Percentiles rank a stretch among this genome's conserved stretches.
Evolutionary conservation across 2,329 filamentous ascomycete species (phyloP).

Genomic region (Alternaria arborescens): DNA sequence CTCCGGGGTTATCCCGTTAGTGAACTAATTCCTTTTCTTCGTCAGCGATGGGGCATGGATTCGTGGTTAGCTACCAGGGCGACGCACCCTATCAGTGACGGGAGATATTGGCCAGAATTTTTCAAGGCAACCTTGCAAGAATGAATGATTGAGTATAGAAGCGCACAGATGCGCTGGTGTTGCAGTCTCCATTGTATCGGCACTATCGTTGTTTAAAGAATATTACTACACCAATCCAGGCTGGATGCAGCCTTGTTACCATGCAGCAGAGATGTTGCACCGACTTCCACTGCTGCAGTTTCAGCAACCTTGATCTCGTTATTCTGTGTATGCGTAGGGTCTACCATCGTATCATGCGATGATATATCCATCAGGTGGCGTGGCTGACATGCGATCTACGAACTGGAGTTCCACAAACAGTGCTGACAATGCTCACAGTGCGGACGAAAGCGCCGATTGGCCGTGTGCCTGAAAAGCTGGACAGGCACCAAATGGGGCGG

Average conservation of each 20-base stretch:
- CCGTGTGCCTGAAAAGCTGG: constrained; percentile 17
- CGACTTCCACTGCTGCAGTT: neutral
- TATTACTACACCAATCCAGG: neutral
- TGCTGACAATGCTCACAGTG: neutral
- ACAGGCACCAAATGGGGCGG: neutral
- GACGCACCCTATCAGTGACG: constrained; percentile 9
- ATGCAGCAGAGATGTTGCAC: neutral
- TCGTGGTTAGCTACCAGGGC: constrained; percentile 1
- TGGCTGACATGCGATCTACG: constrained; percentile 13
- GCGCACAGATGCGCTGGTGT: neutral
- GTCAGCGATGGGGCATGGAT: constrained; percentile 23
- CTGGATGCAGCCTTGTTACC: neutral
- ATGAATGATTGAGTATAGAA: neutral
- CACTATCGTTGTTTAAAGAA: neutral
- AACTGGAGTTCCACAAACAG: neutral
- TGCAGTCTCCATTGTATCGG: neutral
- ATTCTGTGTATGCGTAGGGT: neutral
- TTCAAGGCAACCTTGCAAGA: neutral
- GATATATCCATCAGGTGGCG: neutral
- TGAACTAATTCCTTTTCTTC: constrained; percentile 4
- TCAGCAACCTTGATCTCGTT: neutral
- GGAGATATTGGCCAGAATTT: constrained; percentile 19
- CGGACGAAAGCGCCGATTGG: constrained; percentile 20
- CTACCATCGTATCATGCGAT: neutral
- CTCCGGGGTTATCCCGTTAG: neutral